Base-by-base conservation (phyloP, 164 flowering plant genomes). In the Hamamelis virginiana region DNA sequence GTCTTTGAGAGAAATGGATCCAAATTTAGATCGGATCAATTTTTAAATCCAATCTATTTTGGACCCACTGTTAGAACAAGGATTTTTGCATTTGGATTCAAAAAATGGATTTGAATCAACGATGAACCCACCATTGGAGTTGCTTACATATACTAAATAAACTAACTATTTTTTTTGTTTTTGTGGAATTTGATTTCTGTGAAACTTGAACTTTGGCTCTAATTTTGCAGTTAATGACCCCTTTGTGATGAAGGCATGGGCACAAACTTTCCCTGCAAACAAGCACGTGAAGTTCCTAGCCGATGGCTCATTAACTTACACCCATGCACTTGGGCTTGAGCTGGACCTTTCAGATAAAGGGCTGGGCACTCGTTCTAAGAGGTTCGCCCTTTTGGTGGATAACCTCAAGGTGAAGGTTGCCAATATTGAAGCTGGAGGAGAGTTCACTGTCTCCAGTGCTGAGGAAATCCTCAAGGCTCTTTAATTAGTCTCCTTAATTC, bases 171-270 rank as follows among this genome's bases (percentile, higher is more conserved):
- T n/a, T n/a, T n/a, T n/a, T 33, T 2, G 13, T 26, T 22, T 22
- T 60, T 14, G 12, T 21, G 1, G 9, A 25, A 44, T 25, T 25
- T 50, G 13, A 27, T 4, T 23, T 64, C 25, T 60, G n/a, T n/a
- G n/a, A n/a, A 46, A 71, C 63, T 21, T 67, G 0, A 27, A 12
- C 19, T 19, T 61, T 43, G 26, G 18, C 9, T 51, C 43, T 51
- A 19, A 10, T 46, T 70, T 80, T 80, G n/a, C 87, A 92, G 98
- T 95, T 3, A 95, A 95, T 64, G 98, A 95, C 63, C 94, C 96
- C 4, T 95, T 92, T 69, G 98, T 95, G 85, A 89, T 92, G 98
- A 91, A 84, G 88, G 97, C 88, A 62, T 92, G 97, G 98, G 85
- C 87, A 8, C 86, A 95, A 75, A 77, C 94, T 1, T 95, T 63